These are phyloP conservation scores for Leccinum longicurvipes DNA, from an alignment of 768 basidiomycete genomes.

Conservation along the genomic window DNA sequence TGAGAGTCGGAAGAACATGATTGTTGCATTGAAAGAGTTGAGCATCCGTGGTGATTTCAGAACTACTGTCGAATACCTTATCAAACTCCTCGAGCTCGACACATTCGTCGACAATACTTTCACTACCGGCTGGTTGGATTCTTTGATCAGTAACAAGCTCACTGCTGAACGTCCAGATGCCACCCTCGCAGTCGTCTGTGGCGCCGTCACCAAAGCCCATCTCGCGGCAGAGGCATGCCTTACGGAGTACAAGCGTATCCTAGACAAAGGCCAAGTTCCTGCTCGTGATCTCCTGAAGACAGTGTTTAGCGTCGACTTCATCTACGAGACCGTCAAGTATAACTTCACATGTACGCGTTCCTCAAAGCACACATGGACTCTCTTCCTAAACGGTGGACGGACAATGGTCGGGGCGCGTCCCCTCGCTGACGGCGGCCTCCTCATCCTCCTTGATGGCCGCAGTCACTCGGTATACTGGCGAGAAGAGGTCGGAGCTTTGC, in stretches of 20 bases:
- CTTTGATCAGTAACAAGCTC: slow-evolving; percentile 92
- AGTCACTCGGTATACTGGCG: slow-evolving; percentile 98
- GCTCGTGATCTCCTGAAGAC: slow-evolving; percentile 93
- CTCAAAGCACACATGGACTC: slow-evolving; percentile 83
- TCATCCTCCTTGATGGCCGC: slow-evolving; percentile 87
- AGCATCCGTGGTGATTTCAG: slow-evolving; percentile 99
- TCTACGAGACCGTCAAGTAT: slow-evolving; percentile 93
- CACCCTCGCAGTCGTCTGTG: slow-evolving; percentile 91
- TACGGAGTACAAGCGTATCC: slow-evolving; percentile 88
- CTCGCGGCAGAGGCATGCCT: slow-evolving; percentile 87
- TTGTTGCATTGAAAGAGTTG: slow-evolving; percentile 95
- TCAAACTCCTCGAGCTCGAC: slow-evolving; percentile 93
- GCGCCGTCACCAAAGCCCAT: slow-evolving; percentile 93
- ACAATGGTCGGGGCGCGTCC: slow-evolving; percentile 90
- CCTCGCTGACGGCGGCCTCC: slow-evolving; percentile 91
- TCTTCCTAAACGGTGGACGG: slow-evolving; percentile 94
- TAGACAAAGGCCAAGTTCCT: slow-evolving; percentile 98
- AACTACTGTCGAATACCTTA: slow-evolving; percentile 98
- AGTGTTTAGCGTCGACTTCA: slow-evolving; percentile 95
- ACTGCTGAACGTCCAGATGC: slow-evolving; percentile 96
- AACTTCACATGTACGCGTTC: slow-evolving; percentile 94
- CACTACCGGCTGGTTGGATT: slow-evolving; percentile 98
- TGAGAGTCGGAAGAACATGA: slow-evolving; percentile 98
- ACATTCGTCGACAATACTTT: slow-evolving; percentile 97
- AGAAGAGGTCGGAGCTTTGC: slow-evolving; percentile 92